A percentile compares a stretch with the other conserved stretches of the same genome.
Conservation (phyloP, 148 eudicot species). For the Fagopyrum homotropicum region DNA sequence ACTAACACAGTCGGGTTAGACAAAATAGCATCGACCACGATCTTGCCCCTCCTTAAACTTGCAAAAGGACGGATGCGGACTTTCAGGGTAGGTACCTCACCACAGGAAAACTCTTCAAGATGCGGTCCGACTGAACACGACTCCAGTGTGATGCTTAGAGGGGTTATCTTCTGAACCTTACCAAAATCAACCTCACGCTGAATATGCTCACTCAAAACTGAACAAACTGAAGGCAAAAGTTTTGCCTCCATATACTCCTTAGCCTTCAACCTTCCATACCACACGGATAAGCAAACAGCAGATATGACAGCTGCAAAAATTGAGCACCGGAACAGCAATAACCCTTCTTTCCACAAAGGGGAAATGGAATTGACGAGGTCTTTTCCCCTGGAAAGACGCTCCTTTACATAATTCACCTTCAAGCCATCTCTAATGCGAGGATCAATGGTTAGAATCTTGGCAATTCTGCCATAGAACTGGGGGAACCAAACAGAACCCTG, state of each 20-base stretch:
- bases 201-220: slow-evolving; percentile 60
- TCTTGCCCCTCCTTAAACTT: slow-evolving; percentile 79
- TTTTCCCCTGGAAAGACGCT: slow-evolving; percentile 49
- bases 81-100: slow-evolving; percentile 78
- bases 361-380: slow-evolving; percentile 44
- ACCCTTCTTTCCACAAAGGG: slow-evolving; percentile 86
- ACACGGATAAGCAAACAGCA: slow-evolving; percentile 74
- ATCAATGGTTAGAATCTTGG: slow-evolving; percentile 51
- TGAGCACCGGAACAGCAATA: slow-evolving; percentile 72
- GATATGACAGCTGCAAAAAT: slow-evolving; percentile 72
- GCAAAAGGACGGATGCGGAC: slow-evolving; percentile 70
- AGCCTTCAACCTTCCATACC: slow-evolving; percentile 82
- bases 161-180: slow-evolving; percentile 72
- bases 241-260: slow-evolving; percentile 67
- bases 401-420: slow-evolving; percentile 53
- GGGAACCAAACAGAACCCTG: slow-evolving; percentile 61
- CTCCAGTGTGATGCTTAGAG: slow-evolving; percentile 91
- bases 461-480: slow-evolving; percentile 65
- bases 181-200: slow-evolving; percentile 89
- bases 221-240: slow-evolving; percentile 83
- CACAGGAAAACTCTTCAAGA: slow-evolving; percentile 85
- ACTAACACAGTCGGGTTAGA: slow-evolving; percentile 73
- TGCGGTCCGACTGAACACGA: slow-evolving; percentile 91
- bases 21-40: slow-evolving; percentile 89
- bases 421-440: slow-evolving; percentile 45